Base-by-base conservation (phyloP, 1,284 basidiomycete species). In the Moniliophthora roreri region DNA sequence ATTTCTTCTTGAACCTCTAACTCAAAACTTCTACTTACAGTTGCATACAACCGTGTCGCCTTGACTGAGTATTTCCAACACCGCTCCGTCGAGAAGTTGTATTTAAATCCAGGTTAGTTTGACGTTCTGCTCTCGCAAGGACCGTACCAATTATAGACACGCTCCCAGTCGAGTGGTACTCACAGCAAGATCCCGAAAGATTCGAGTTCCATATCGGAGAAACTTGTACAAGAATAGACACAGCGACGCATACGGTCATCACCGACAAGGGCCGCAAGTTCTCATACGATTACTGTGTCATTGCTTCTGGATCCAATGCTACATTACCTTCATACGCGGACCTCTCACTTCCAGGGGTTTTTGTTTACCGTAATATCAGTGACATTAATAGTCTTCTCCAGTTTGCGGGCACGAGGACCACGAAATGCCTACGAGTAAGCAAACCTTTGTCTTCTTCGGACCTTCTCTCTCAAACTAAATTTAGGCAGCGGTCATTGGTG, bases 251-350 rank as follows among this genome's bases (percentile, higher is more conserved):
- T 55, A 66, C 66, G 2, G 77, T 84, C 11, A 48, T 82, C 78
- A 46, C 75, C 64, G 62, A 74, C 51, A 63, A 79, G 52, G 78
- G 76, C 28, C 72, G 79, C 18, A 62, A 64, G 18, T 73, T 87
- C 61, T 55, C 66, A 36, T 90, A 87, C 62, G 81, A 87, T 62
- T 77, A 79, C 46, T 84, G 83, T 37, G 71, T 88, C n/a, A 67
- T 91, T 26, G 84, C 87, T 1, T 90, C 89, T 0, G 89, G 89
- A 2, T 89, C 87, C 0, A 76, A 78, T 26, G 87, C 87, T 0
- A 76, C 77, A 1, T 70, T 90, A n/a, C 89, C 89, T 0, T 72
- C 80, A 0, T 89, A 87, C 61, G 70, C 82, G 35, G 71, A 79
- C 4, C 64, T 70, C 39, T 68, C 63, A n/a, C 69, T 64, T 10